Base-by-base conservation (phyloP, 2,329 filamentous ascomycete species). In the Aspergillus uvarum region DNA sequence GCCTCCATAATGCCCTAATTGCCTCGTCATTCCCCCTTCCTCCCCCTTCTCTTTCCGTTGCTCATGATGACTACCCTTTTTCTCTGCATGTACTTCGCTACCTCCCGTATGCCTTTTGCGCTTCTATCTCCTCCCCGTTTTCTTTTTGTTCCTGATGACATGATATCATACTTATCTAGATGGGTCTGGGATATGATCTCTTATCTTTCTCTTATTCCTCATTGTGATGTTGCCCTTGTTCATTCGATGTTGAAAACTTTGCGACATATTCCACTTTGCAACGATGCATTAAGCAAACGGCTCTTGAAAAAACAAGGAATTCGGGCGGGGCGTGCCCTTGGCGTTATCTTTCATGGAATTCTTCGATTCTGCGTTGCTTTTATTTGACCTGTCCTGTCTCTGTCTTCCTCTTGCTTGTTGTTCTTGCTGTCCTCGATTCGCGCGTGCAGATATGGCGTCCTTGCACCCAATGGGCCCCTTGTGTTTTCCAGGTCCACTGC, bases 391-490 rank as follows among this genome's bases (percentile, higher is more conserved):
- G 59, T 67, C 60, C 68, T 60, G 47, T 54, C 70, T 50, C 11
- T 35, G 32, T 35, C n/a, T 51, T 60, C 12, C 42, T 48, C 44
- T 48, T 50, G 49, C 57, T 56, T 58, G 26, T 63, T 59, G 63
- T 62, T 65, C 60, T 62, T 63, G 35, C 22, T 32, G 42, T 54
- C 49, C 14, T 47, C 56, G 48, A 49, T 44, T 49, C 59, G 58
- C 58, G 47, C 54, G n/a, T 53, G 50, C 59, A 58, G 60, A 55
- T 66, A 64, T 70, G 69, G 74, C 68, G 70, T 74, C 68, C 58
- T 71, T 70, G 67, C 70, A 72, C 70, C 70, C 68, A 55, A 62
- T 72, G 68, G 72, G 68, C 70, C 72, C 72, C 65, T 68, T 65
- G 67, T 74, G 67, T 75, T 71, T 70, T 68, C 64, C 62, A 65